Evolutionary conservation across 2,329 filamentous ascomycete species (phyloP).

Genomic region (Fusarium drepaniforme): DNA sequence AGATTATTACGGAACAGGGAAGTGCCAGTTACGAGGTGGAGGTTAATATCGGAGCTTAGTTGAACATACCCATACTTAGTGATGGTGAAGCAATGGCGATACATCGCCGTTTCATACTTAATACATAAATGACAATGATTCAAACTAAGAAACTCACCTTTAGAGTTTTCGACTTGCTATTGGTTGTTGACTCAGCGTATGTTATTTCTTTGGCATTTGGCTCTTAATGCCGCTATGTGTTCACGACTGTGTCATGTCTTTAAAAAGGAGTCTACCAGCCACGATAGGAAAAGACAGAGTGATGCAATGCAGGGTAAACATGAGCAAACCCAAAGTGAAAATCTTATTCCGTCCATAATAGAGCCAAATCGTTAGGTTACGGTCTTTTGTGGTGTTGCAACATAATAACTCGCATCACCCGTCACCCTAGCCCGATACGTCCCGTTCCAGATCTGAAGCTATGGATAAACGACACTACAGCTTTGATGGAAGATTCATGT

Average conservation of each 20-base stretch:
- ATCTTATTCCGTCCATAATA: too few relatives aligned
- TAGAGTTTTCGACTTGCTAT: neutral
- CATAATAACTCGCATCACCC: too few relatives aligned
- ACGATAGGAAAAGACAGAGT: too few relatives aligned
- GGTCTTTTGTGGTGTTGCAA: too few relatives aligned
- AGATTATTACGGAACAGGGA: conserved; percentile 20
- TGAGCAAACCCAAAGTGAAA: too few relatives aligned
- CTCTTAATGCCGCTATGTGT: neutral
- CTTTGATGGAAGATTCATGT: too few relatives aligned
- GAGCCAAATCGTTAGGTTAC: too few relatives aligned
- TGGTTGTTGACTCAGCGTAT: neutral
- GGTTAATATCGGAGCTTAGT: neutral
- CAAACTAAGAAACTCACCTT: neutral
- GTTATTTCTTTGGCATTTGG: neutral
- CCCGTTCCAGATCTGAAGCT: too few relatives aligned
- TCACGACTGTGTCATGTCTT: neutral
- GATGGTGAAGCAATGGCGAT: neutral
- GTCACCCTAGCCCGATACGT: too few relatives aligned
- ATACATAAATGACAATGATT: neutral
- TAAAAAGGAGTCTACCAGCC: too few relatives aligned
- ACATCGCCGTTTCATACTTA: neutral
- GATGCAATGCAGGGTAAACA: too few relatives aligned
- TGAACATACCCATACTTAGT: neutral
- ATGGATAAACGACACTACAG: too few relatives aligned
- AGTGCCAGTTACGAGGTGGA: neutral